A percentile compares a stretch with the other conserved stretches of the same genome.
phyloP scores from a whole-genome alignment of 1,139 yeast genomes.

The Geotrichum klebahnii region DNA sequence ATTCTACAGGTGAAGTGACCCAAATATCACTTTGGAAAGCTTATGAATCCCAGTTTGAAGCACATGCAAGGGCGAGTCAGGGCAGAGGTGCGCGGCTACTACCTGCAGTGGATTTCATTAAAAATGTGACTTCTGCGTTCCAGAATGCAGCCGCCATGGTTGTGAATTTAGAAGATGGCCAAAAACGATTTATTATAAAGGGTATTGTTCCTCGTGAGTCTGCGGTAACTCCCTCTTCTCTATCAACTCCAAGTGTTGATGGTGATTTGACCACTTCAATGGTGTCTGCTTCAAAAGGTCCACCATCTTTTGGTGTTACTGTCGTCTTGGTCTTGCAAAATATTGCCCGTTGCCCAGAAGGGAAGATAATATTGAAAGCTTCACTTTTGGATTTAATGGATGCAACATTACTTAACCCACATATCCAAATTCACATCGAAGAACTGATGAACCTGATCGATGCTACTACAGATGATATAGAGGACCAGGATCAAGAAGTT shows the following conservation, averaged over 20 bases:
- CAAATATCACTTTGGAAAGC: conserved; percentile 96
- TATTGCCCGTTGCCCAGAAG: conserved; percentile 37
- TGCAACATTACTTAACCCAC: conserved; percentile 31
- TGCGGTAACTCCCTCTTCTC: conserved; percentile 4
- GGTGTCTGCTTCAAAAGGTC: conserved; percentile 10
- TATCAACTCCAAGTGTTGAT: not conserved
- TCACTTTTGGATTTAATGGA: conserved; percentile 27
- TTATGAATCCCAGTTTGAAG: conserved; percentile 78
- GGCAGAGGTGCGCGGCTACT: conserved; percentile 61
- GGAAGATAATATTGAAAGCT: conserved; percentile 34
- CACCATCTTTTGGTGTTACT: conserved; percentile 38
- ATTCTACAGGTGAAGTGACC: conserved; percentile 75
- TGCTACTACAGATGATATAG: not conserved
- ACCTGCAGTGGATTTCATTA: conserved; percentile 95
- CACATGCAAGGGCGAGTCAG: conserved; percentile 41
- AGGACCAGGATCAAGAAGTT: conserved; percentile 5
- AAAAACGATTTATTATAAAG: conserved; percentile 80
- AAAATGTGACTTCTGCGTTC: conserved; percentile 87
- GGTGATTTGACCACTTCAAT: too few species aligned
- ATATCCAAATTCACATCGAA: conserved; percentile 28
- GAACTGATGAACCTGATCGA: conserved; percentile 25
- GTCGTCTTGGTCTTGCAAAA: conserved; percentile 41
- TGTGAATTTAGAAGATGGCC: conserved; percentile 52
- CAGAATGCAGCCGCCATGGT: conserved; percentile 95
- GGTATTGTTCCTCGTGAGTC: conserved; percentile 67